A percentile compares a stretch with the other conserved stretches of the same genome.
phyloP scores from a whole-genome alignment of 1,284 basidiomycete species.

The Ceratobasidium sp. region DNA sequence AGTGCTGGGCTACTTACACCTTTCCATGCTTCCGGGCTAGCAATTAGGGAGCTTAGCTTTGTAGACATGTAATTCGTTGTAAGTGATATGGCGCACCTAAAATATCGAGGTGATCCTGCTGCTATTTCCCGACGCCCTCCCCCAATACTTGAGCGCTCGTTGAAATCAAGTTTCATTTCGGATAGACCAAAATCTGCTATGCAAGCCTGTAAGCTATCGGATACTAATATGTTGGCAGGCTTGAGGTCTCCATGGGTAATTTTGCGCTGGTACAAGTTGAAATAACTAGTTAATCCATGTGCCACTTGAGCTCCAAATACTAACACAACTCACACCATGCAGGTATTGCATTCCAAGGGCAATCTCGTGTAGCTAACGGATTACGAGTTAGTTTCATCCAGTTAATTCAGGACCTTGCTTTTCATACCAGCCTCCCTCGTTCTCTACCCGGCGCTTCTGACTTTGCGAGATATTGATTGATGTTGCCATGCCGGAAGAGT shows the following conservation, averaged over 20 bases:
- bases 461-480: conserved; percentile 63
- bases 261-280: conserved; percentile 56
- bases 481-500: conserved; percentile 68
- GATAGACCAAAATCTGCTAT: conserved; percentile 74
- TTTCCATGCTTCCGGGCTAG: conserved; percentile 50
- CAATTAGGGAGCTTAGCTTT: conserved; percentile 61
- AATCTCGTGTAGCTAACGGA: conserved; percentile 63
- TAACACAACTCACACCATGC: conserved; percentile 62
- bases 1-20: conserved; percentile 63
- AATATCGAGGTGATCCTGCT: conserved; percentile 16
- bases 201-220: conserved; percentile 64
- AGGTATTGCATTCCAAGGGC: conserved; percentile 65
- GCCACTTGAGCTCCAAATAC: conserved; percentile 20
- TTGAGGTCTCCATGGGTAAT: conserved; percentile 48
- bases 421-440: conserved; percentile 4
- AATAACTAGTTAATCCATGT: too few relatives aligned
- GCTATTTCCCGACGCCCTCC: background rate
- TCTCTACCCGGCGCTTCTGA: conserved; percentile 57
- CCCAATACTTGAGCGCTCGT: conserved; percentile 23
- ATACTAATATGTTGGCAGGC: conserved; percentile 66
- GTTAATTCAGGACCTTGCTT: conserved; percentile 20
- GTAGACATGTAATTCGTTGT: background rate
- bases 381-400: background rate
- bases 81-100: conserved; percentile 18
- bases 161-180: conserved; percentile 57